Base-by-base conservation (phyloP, 352 stramenopile species). In the Phytopythium ostracodes region DNA sequence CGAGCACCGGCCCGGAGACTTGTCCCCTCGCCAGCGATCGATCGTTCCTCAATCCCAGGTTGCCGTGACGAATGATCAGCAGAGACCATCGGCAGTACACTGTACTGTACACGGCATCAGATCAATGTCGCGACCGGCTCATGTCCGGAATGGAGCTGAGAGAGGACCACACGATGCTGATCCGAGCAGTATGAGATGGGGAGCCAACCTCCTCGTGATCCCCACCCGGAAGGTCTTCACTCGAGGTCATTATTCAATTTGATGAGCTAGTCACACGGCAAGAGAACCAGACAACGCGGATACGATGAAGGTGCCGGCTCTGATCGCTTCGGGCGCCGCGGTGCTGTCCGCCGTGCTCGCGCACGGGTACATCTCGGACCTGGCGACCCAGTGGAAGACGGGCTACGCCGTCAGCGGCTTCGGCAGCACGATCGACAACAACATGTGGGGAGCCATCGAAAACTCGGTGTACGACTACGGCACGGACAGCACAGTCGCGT, bases 341-440 rank as follows among this genome's bases (percentile, higher is more conserved):
- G 49, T 60, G 35, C 36, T 73, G 43, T 53, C 63, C 40, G 59
- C 46, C 20, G 66, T 72, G 40, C 46, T 71, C 20, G 66, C 65
- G 10, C 66, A 71, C 57, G 63, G 63, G 42, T 71, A 84, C 66
- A 76, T 87, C 56, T 65, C 76, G 27, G 66, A 84, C 7, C 77
- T 75, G 0, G 72, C 66, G 7, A 47, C 63, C 3, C 65, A 57
- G 11, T 80, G 66, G 72, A 73, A 72, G 64, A 59, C 72, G n/a
- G 72, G 72, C 10, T 80, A 80, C 65, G 62, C 70, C 22, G 66
- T 68, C 47, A 77, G 77, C 58, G 73, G 73, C 58, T 77, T 72
- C 67, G 67, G 67, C 56, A 74, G 73, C 61, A 77, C 70, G 20
- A 73, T 81, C 44, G 65, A 76, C 62, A 76, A 66, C 62, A 67